Conservation (phyloP, 2,329 filamentous ascomycete genomes). For the Colletotrichum sp. region DNA sequence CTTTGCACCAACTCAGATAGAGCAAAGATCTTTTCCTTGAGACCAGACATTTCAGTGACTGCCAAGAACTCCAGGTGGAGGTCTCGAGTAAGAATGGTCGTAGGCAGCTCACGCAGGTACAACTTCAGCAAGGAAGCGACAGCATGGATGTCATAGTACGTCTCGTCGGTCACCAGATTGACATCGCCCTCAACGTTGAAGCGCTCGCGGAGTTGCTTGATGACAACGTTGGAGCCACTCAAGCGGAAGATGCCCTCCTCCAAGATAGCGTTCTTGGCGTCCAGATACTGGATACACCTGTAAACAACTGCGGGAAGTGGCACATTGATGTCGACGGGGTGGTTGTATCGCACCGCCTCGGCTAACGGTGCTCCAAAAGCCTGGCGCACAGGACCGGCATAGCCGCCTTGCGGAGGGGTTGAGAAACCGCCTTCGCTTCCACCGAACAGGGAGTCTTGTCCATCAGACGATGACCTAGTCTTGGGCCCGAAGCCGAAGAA, state of each 20-base stretch:
- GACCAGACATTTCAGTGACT: conserved; percentile 78
- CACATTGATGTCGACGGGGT: conserved; percentile 73
- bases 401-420: conserved; percentile 45
- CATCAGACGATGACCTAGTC: conserved; percentile 61
- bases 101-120: conserved; percentile 90
- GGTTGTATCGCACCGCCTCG: conserved; percentile 84
- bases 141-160: conserved; percentile 94
- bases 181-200: conserved; percentile 95
- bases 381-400: conserved; percentile 63
- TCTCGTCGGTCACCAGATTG: conserved; percentile 79
- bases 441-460: conserved; percentile 59
- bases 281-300: conserved; percentile 91
- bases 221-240: conserved; percentile 94
- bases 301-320: conserved; percentile 92
- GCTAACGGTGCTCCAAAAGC: conserved; percentile 86
- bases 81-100: conserved; percentile 88
- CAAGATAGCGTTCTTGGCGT: conserved; percentile 76
- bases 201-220: conserved; percentile 86
- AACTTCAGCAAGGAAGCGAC: conserved; percentile 93
- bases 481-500: conserved; percentile 73
- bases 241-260: conserved; percentile 98
- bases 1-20: conserved; percentile 80
- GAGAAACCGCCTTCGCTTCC: conserved; percentile 50
- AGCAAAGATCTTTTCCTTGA: conserved; percentile 75
- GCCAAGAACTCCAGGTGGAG: conserved; percentile 87